phyloP scores from a whole-genome alignment of 129 eudicot species.

The Centrapalus pauciflorus region DNA sequence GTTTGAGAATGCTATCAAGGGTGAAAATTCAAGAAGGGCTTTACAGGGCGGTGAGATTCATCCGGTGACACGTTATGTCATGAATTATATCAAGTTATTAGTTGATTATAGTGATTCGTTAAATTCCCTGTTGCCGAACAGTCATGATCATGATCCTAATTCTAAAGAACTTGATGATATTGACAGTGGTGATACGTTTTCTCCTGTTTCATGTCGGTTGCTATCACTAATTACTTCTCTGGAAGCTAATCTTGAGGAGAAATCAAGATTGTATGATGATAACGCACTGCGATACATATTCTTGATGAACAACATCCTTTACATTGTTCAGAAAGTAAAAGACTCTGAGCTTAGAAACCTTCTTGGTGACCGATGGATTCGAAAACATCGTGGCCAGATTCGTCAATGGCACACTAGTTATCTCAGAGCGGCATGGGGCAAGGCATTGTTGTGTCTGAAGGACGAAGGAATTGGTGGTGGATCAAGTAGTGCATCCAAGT shows the following conservation, averaged over 20 bases:
- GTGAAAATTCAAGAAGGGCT: conserved; percentile 59
- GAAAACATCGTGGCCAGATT: conserved; percentile 70
- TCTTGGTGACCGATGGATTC: conserved; percentile 89
- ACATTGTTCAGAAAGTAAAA: conserved; percentile 77
- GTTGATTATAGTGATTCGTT: conserved; percentile 80
- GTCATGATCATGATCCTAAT: conserved; percentile 14
- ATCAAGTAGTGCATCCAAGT: conserved; percentile 70
- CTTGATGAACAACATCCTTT: conserved; percentile 79
- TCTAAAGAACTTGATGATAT: conserved; percentile 25
- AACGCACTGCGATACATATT: conserved; percentile 69
- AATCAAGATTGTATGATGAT: conserved; percentile 76
- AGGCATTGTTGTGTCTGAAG: conserved; percentile 72
- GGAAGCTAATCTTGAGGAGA: conserved; percentile 78
- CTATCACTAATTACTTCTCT: conserved; percentile 54
- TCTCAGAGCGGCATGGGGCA: conserved; percentile 95
- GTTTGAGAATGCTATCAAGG: conserved; percentile 86
- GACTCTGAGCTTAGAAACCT: conserved; percentile 77
- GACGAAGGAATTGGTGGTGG: conserved; percentile 88
- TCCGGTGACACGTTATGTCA: conserved; percentile 81
- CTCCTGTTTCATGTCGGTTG: conserved; percentile 58
- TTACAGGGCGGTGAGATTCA: conserved; percentile 80
- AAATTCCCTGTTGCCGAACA: conserved; percentile 45
- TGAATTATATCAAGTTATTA: conserved; percentile 78
- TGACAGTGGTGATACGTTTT: conserved; percentile 36
- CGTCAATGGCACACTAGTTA: conserved; percentile 84